Base-by-base conservation (phyloP, 441 rosid species). In the Mallotus repandus region DNA sequence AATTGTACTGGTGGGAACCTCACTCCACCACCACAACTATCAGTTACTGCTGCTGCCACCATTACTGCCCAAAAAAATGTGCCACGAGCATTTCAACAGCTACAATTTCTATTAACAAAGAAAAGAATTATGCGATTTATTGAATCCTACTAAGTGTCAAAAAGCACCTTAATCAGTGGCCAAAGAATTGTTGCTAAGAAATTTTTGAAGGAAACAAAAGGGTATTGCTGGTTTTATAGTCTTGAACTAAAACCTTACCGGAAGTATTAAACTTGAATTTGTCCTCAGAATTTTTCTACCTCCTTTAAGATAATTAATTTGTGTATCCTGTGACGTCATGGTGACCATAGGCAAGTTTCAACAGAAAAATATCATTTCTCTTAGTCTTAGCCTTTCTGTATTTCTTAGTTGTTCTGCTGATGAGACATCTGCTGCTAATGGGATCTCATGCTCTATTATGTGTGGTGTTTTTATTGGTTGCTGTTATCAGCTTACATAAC, bases 401-500 rank as follows among this genome's bases (percentile, higher is more conserved):
- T 22, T 65, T 13, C 48, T 12, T 45, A 65, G 41, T 46, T 53
- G 35, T 46, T 29, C 29, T 56, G 48, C 59, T 60, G 55, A 46
- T 50, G 68, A 19, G 63, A 49, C 52, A 32, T 50, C 29, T 25
- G 29, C 29, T 25, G 29, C 12, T 49, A 35, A 56, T 48, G 68
- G 4, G 56, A 53, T 14, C 19, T 48, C 53, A 52, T 32, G 45
- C 54, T 29, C 4, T 52, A 57, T 54, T 59, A 32, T 8, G 21
- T 50, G 38, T 38, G 61, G 29, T 68, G 63, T 53, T 74, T 60
- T 68, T 22, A n/a, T 56, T 13, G 4, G 41, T 45, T 19, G 56
- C 22, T 13, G 46, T 68, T 32, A 12, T 61, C 45, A 68, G 15
- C 62, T 54, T 41, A 53, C 48, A 62, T 25, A 68, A 19, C 68